phyloP scores from a whole-genome alignment of 1,139 yeast genomes.

The Suhomyces yuchorum region DNA sequence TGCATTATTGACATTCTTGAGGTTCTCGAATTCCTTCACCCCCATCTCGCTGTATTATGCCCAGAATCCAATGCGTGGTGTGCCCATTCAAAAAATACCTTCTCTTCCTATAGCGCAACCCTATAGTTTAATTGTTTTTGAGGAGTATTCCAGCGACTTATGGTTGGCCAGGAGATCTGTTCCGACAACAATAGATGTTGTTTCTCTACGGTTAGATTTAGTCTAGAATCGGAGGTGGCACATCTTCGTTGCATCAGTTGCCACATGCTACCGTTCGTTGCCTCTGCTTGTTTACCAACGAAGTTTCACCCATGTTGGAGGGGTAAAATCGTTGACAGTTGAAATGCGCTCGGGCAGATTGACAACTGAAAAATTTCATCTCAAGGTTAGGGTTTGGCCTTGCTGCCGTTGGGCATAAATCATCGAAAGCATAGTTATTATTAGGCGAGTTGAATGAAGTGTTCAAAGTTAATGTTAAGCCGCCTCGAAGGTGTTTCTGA shows the following conservation, averaged over 20 bases:
- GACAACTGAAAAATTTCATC: neutral
- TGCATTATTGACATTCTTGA: neutral
- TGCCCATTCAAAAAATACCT: neutral
- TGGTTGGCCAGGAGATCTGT: constrained; percentile 12
- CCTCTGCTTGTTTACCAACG: neutral
- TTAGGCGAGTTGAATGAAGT: neutral
- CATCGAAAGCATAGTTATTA: neutral
- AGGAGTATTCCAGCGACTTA: constrained; percentile 5
- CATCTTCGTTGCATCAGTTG: constrained; percentile 12
- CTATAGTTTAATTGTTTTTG: constrained; percentile 1
- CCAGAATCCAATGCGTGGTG: neutral
- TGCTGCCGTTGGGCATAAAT: neutral
- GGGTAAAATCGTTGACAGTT: neutral
- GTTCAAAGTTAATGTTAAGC: neutral
- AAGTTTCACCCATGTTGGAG: neutral
- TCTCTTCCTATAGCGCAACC: neutral
- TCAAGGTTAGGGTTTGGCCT: neutral
- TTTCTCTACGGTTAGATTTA: neutral
- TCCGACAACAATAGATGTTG: constrained; percentile 5
- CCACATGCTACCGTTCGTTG: constrained; percentile 4
- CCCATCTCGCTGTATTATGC: neutral
- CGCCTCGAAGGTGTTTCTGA: neutral
- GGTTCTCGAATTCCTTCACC: neutral
- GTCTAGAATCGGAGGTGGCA: constrained; percentile 5
- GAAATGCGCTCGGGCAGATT: neutral